phyloP scores from a whole-genome alignment of 441 rosid genomes.

The Corymbia citriodora region DNA sequence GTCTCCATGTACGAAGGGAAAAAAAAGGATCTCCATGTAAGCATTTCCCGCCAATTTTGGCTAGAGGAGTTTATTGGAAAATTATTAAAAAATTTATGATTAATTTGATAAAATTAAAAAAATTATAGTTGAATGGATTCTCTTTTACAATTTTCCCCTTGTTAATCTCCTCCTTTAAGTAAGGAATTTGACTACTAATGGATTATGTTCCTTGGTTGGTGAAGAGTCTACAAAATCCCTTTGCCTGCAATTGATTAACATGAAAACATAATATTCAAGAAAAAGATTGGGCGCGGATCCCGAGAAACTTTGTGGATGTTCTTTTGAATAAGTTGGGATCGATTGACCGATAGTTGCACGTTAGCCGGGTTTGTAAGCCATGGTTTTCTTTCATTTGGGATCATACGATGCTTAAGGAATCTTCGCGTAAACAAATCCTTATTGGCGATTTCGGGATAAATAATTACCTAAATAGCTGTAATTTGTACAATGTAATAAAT shows the following conservation, averaged over 20 bases:
- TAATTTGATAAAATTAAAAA: too few relatives aligned
- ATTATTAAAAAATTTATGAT: too few relatives aligned
- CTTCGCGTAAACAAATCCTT: not conserved
- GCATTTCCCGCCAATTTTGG: not conserved
- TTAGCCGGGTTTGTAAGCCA: accelerated
- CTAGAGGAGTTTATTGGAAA: not conserved
- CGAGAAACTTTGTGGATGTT: not conserved
- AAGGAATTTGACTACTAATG: not conserved
- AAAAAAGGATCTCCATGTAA: not conserved
- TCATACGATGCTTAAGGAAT: not conserved
- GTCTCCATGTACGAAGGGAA: too few relatives aligned
- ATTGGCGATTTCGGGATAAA: not conserved
- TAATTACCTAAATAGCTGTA: not conserved
- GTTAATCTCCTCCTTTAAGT: not conserved
- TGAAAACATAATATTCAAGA: not conserved
- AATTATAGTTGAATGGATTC: not conserved
- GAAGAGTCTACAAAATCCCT: not conserved
- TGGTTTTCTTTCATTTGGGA: not conserved
- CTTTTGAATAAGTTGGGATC: not conserved
- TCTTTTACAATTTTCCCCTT: not conserved
- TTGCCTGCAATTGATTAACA: not conserved
- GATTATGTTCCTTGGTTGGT: not conserved
- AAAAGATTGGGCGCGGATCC: not conserved
- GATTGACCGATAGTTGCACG: not conserved
- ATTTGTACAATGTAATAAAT: not conserved